Base-by-base conservation (phyloP, 768 basidiomycete species). In the Phaffia tasmanica region DNA sequence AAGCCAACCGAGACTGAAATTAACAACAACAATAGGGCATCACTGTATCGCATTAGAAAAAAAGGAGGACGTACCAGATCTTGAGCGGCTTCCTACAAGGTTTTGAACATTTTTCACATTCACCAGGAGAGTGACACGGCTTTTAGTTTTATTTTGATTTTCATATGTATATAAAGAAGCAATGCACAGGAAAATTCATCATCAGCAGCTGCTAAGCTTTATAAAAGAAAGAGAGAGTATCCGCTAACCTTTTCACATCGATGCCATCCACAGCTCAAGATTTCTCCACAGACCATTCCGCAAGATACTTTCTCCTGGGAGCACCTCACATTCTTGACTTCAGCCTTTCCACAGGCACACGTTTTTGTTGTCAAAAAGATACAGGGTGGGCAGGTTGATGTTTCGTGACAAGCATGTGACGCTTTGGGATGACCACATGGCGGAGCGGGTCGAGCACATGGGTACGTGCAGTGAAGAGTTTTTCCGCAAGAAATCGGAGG, bases 241-340 rank as follows among this genome's bases (percentile, higher is more conserved):
- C 6, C n/a, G 51, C 62, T 21, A 23, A 51, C 56, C 56, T 84
- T 81, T 67, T 86, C 84, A 74, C 95, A 99, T 18, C 81, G 84
- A 74, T 99, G 95, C 74, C 86, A 90, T 1, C 94, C 95, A 72
- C 95, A 99, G 0, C 77, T 77, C 64, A 97, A 78, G 2, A 86
- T 76, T 83, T 85, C 85, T 69, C 85, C 86, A 74, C 95, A 99
- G 2, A 80, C 76, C 29, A 79, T 82, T 9, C 94, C 95, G 73
- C 95, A 99, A 0, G 83, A 85, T 7, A 99, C 86, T 72, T 84
- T 86, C 30, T 72, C 88, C 72, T 87, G 83, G 1, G 90, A 88
- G 74, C 95, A 99, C 47, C 83, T 80, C 15, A 92, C 81, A 72
- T 97, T 89, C 55, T 80, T 81, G 3, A 98, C 80, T 48, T 77